phyloP scores from a whole-genome alignment of 306 rosid genomes.

The Astragalus membranaceus region DNA sequence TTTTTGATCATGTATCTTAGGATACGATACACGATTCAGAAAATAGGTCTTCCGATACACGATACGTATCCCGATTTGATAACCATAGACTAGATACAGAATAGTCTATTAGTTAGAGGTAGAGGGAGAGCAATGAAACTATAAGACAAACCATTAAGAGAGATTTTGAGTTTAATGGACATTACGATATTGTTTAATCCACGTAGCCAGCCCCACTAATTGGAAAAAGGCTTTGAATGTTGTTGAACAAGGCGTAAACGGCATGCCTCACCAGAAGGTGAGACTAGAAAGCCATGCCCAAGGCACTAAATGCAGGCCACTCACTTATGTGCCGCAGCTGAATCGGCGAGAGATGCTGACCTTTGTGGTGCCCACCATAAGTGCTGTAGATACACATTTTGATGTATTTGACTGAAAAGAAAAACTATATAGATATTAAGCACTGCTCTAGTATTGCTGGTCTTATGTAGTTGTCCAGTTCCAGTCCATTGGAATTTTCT shows the following conservation, averaged over 20 bases:
- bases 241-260: background rate
- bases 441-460: background rate
- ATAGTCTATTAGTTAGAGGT: background rate
- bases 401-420: background rate
- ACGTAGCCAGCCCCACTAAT: background rate
- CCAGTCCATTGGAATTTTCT: background rate
- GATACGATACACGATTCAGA: too few relatives aligned
- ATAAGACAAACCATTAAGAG: background rate
- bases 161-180: background rate
- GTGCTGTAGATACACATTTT: background rate
- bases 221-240: background rate
- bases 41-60: too few relatives aligned
- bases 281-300: background rate
- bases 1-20: too few relatives aligned
- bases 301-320: background rate
- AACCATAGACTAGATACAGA: background rate
- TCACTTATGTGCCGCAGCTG: background rate
- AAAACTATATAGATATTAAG: background rate
- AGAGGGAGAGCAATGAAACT: background rate
- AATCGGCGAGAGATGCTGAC: background rate
- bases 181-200: background rate
- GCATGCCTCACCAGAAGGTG: background rate
- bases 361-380: background rate
- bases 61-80: too few relatives aligned
- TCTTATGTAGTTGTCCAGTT: background rate